Evolutionary conservation across 2,329 filamentous ascomycete genomes (phyloP), one percentile per base, ranked within the genome.

Genomic region (Myriosclerotinia curreyana): DNA sequence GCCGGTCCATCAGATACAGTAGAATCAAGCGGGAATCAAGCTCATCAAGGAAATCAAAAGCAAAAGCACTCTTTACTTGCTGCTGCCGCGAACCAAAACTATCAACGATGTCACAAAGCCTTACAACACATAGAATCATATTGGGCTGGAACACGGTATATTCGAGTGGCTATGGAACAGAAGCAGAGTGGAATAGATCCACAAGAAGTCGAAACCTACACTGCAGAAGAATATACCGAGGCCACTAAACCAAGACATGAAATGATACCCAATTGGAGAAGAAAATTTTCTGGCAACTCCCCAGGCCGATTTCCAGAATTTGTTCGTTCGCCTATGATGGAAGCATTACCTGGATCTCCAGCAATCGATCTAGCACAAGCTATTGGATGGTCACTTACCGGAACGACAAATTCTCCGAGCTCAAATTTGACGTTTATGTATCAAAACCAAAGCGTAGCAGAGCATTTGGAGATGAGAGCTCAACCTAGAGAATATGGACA

Each of bases 131-230:
- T 96, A n/a, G 86, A 95, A 69, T 82, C 83, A 0, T 95, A 95
- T 73, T 96, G 92, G 92, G 89, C 89, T 44, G 92, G 92, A 9
- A 88, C 91, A 34, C 88, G 90, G 64, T 96, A 96, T 73, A 96
- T 96, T 48, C 78, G 96, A 46, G 94, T 90, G 0, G 91, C 92
- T 0, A 79, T 96, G 14, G 91, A 96, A 70, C 92, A 96, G 70
- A 95, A 95, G 74, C 87, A 91, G 17, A 92, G 94, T 74, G 92
- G 92, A 0, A 91, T 94, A 76, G 91, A 96, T 71, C 92, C 83
- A 54, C 59, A 61, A 7, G 59, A 61, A 25, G 59, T 61, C 65
- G 85, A 87, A 72, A 86, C 84, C 0, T 86, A 82, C 67, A 86
- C 84, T 0, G 78, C 77, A 1, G 91, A 96, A 73, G 92, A 96